Percentiles rank a stretch among this genome's conserved stretches.
Evolutionary conservation across 2,329 filamentous ascomycete species (phyloP).

Genomic region (Aureobasidium musti): DNA sequence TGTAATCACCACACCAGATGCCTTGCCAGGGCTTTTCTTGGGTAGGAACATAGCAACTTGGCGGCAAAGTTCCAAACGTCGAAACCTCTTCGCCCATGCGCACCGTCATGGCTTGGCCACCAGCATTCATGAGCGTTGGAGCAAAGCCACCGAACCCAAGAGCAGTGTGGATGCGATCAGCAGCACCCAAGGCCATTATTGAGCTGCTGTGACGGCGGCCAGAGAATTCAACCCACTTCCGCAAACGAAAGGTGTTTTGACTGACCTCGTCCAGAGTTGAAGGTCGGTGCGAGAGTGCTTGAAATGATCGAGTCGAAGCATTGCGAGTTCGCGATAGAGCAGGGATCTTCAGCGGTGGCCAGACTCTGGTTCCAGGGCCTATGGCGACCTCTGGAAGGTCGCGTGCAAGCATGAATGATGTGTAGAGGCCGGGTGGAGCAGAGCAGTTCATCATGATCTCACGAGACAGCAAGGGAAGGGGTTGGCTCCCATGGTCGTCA

Average conservation of each 20-base stretch:
- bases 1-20: slow-evolving; percentile 91
- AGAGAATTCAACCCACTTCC: slow-evolving; percentile 72
- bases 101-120: slow-evolving; percentile 38
- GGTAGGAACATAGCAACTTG: slow-evolving; percentile 77
- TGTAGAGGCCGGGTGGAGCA: slow-evolving; percentile 55
- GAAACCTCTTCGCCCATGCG: slow-evolving; percentile 56
- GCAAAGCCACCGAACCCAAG: slow-evolving; percentile 28
- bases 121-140: slow-evolving; percentile 31
- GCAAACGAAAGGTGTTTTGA: slow-evolving; percentile 70
- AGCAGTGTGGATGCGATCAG: slow-evolving; percentile 33
- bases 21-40: slow-evolving; percentile 78
- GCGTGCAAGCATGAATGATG: slow-evolving; percentile 67
- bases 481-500: slow-evolving; percentile 33
- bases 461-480: slow-evolving; percentile 42
- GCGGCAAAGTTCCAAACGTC: slow-evolving; percentile 72
- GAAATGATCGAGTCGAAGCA: slow-evolving; percentile 49
- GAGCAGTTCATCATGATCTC: slow-evolving; percentile 55
- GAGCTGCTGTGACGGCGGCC: slow-evolving; percentile 39
- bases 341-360: slow-evolving; percentile 75
- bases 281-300: slow-evolving; percentile 53
- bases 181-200: slow-evolving; percentile 36
- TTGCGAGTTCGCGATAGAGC: slow-evolving; percentile 60
- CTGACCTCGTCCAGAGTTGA: slow-evolving; percentile 61
- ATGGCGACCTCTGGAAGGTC: slow-evolving; percentile 49
- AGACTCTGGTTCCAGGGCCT: slow-evolving; percentile 53